A percentile compares a stretch with the other conserved stretches of the same genome.
Conservation (phyloP, 768 basidiomycete species). For the Dendrothele bispora region DNA sequence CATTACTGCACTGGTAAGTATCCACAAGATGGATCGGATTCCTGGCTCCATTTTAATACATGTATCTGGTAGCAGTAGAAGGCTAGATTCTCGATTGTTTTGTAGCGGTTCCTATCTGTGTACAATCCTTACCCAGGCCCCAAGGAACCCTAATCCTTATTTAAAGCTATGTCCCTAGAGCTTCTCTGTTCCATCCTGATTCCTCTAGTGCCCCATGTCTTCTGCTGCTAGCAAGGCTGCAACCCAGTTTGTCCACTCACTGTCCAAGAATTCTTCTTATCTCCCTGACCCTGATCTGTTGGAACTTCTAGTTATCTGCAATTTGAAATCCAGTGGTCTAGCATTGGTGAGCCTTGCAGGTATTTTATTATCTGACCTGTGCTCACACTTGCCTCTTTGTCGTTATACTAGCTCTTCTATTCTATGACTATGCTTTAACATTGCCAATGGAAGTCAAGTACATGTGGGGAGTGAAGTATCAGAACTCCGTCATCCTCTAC, state of each 20-base stretch:
- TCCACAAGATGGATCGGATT: too few species aligned
- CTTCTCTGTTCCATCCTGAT: background rate
- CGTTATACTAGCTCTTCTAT: slow-evolving; percentile 21
- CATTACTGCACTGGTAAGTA: too few species aligned
- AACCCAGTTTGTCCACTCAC: background rate
- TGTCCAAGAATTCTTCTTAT: too few species aligned
- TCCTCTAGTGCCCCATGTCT: background rate
- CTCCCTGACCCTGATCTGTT: background rate
- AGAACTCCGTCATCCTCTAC: slow-evolving; percentile 32
- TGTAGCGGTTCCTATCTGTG: too few species aligned
- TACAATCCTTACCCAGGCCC: too few species aligned
- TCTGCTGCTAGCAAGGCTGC: background rate
- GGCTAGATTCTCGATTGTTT: too few species aligned
- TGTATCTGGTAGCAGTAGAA: too few species aligned
- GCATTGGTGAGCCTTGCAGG: background rate
- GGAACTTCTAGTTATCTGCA: slow-evolving; percentile 2
- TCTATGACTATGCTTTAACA: slow-evolving; percentile 32
- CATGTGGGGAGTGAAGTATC: slow-evolving; percentile 27
- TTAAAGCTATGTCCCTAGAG: background rate
- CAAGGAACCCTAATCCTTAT: too few species aligned
- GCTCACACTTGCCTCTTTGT: background rate
- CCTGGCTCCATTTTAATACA: too few species aligned
- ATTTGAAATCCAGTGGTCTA: slow-evolving; percentile 7
- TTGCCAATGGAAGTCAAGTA: slow-evolving; percentile 30
- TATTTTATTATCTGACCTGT: background rate